Base-by-base conservation (phyloP, 1,139 yeast genomes). In the Diutina scorzettiae region DNA sequence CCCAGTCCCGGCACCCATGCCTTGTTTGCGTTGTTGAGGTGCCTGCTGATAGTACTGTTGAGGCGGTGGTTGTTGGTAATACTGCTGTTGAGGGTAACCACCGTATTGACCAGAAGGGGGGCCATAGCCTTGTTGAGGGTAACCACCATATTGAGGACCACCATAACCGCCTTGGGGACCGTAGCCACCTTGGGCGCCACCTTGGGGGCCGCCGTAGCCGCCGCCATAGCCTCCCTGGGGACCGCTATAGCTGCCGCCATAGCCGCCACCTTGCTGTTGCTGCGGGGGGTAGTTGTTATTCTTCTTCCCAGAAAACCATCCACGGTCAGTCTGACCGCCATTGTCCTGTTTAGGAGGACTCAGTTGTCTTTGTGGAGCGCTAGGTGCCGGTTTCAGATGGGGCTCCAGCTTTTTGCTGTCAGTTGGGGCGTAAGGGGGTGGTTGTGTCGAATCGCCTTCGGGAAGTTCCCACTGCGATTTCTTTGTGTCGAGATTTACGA, bases 381-480 rank as follows among this genome's bases (percentile, higher is more conserved):
- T n/a, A 11, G 5, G 30, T 5, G 11, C 30, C 4, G 11, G 30
- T 42, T 41, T 37, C 43, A 36, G 28, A 19, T 19, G 7, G 5
- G 11, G 33, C 8, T 14, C 14, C 25, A 23, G 25, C 6, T 9
- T 23, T 17, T 30, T 32, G 24, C 25, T 19, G n/a, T 63, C 62
- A 28, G 24, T 34, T 3, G 51, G 48, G 24, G 41, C 42, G 45
- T 54, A 53, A 8, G 68, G 66, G 31, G 67, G 64, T 18, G 60
- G 59, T 3, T 52, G 41, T 17, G 42, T 41, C n/a, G 43, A 51
- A 4, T 60, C 57, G 0, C 84, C 87, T 7, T 53, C 47, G 3
- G 96, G 96, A 12, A 79, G 75, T 43, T 85, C 95, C 97, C 97
- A 89, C 59, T 86, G 96, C 0, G 96, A 84, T 50, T 75, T 65